Evolutionary conservation across 139 green algal species (phyloP).

Genomic region (Ulvella scutata): DNA sequence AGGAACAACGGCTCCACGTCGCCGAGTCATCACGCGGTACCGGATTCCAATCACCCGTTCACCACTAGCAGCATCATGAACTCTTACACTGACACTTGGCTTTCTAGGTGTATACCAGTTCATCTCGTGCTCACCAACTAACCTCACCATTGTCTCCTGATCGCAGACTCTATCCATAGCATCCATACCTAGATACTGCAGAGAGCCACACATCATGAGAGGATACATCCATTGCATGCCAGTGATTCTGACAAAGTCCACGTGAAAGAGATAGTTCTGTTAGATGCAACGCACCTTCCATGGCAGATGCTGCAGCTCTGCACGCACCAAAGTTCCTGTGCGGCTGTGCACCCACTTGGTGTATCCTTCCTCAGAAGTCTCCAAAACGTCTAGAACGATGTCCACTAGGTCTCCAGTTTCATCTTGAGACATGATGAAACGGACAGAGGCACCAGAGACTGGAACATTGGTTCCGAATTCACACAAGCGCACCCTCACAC

Average conservation of each 20-base stretch:
- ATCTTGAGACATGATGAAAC: not conserved
- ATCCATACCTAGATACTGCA: not conserved
- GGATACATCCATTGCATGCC: not conserved
- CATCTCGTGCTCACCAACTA: not conserved
- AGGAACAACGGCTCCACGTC: not conserved
- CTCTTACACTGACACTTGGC: not conserved
- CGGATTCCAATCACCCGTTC: not conserved
- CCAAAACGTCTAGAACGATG: not conserved
- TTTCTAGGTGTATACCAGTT: not conserved
- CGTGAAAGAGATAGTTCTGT: not conserved
- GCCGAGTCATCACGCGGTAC: not conserved
- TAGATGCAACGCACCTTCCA: not conserved
- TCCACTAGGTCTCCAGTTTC: not conserved
- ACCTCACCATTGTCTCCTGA: not conserved
- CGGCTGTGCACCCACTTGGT: not conserved
- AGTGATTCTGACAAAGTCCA: not conserved
- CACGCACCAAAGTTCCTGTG: not conserved
- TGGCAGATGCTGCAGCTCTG: not conserved
- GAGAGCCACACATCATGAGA: too few relatives aligned
- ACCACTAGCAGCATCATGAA: not conserved
- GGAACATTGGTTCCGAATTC: not conserved
- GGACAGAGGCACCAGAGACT: not conserved
- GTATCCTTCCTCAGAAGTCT: not conserved
- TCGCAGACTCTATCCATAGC: not conserved
- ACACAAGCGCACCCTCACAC: not conserved